Conservation (phyloP, 768 basidiomycete species). For the Mycena galericulata region DNA sequence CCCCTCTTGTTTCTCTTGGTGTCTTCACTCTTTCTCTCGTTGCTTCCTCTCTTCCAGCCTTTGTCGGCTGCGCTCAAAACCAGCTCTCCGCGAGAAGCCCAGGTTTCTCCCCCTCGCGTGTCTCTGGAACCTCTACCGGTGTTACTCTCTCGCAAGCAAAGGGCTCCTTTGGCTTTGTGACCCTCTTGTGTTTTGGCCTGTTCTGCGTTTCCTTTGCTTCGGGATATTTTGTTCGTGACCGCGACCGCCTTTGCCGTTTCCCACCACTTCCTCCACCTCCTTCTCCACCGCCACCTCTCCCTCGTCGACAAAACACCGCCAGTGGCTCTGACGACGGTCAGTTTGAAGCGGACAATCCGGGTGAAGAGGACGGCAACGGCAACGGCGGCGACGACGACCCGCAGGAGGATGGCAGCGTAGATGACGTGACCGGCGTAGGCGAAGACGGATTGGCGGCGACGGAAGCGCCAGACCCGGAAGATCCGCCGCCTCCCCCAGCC, state of each 20-base stretch:
- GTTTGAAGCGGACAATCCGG: background rate
- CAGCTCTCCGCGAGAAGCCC: background rate
- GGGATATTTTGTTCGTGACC: background rate
- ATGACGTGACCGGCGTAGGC: background rate
- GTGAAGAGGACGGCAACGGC: background rate
- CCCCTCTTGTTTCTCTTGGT: background rate
- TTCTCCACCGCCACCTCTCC: background rate
- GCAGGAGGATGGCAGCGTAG: background rate
- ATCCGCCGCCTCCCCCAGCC: slow-evolving; percentile 7
- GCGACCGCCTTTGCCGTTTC: too few relatives aligned
- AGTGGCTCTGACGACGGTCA: background rate
- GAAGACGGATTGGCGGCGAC: background rate
- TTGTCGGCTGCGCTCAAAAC: background rate
- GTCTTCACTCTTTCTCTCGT: background rate
- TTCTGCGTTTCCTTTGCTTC: background rate
- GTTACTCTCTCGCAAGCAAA: background rate
- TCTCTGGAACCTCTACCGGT: background rate
- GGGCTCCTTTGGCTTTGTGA: too few relatives aligned
- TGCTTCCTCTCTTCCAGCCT: background rate
- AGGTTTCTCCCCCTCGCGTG: background rate
- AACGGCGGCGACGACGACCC: slow-evolving; percentile 3
- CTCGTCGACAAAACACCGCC: too few relatives aligned
- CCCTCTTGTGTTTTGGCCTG: too few relatives aligned
- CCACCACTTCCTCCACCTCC: background rate
- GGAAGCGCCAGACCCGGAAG: slow-evolving; percentile 9